Evolutionary conservation across 768 basidiomycete genomes (phyloP), one percentile per base, ranked within the genome.

Genomic region (Rubroboletus satanas): DNA sequence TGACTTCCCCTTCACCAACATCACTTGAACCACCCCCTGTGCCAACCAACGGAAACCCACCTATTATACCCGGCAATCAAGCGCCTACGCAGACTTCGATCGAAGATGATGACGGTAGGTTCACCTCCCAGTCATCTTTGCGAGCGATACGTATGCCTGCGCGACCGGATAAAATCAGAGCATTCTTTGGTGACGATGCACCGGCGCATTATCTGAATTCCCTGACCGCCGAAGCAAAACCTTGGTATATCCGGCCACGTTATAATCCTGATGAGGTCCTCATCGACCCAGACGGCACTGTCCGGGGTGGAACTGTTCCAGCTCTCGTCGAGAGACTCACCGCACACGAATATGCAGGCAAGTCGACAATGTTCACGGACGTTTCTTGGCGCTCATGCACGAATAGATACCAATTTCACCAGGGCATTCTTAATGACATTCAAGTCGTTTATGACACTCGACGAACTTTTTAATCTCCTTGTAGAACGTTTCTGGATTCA

Each of bases 351-450:
- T 74, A 77, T 47, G 75, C 77, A 60, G 83, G 84, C 83, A 60
- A 57, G 81, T 66, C 11, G 6, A 43, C 12, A 15, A 28, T 29
- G 8, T 23, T 45, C 28, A 12, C 14, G 6, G 29, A 28, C 7
- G n/a, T 5, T 11, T 44, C n/a, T 14, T 17, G 14, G 15, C 0
- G 31, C 56, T 68, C 9, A 63, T 39, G 31, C 41, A 5, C 48
- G 29, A 26, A n/a, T 43, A 82, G 81, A 85, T 65, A 75, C 79
- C 23, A 73, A 74, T 35, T 85, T 81, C 67, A 81, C 73, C 58
- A 76, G 77, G 54, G 82, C 84, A 11, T 88, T 88, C 74, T 68
- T 87, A 42, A 77, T 85, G 72, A 88, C 87, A 4, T 87, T 84
- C 73, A 81, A 83, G 60, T 83, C 83, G 0, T 88, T 88, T 66